Evolutionary conservation across 148 eudicot genomes (phyloP).

Genomic region (Amaranthus cruentus): DNA sequence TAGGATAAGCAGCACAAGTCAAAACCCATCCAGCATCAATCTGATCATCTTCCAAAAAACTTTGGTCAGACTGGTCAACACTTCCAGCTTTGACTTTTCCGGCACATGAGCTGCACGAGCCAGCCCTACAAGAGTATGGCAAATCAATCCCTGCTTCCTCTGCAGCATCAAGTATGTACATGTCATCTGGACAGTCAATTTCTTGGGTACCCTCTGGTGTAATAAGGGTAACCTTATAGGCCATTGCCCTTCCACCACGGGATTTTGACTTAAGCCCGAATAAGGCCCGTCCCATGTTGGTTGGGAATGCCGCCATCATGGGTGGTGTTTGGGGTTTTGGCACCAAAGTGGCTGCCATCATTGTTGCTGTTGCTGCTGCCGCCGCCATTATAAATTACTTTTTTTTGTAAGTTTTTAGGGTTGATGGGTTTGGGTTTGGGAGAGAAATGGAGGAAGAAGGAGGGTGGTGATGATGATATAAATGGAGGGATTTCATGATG

Average conservation of each 20-base stretch:
- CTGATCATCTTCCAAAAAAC: conserved; percentile 79
- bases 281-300: conserved; percentile 32
- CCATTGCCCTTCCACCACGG: conserved; percentile 48
- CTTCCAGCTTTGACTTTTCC: conserved; percentile 50
- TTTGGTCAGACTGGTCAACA: conserved; percentile 63
- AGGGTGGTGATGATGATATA: not conserved
- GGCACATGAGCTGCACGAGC: conserved; percentile 76
- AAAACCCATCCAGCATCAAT: conserved; percentile 58
- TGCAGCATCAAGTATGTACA: conserved; percentile 62
- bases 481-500: not conserved
- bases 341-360: conserved; percentile 53
- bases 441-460: not conserved
- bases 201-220: conserved; percentile 44
- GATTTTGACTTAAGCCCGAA: conserved; percentile 38
- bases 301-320: conserved; percentile 3
- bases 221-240: conserved; percentile 59
- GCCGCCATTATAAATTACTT: no score
- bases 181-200: conserved; percentile 51
- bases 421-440: no score
- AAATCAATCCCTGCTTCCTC: conserved; percentile 66
- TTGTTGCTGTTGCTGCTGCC: conserved; percentile 42
- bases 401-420: no score
- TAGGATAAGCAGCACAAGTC: conserved; percentile 75
- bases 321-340: conserved; percentile 31
- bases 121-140: conserved; percentile 88